Conservation (phyloP, 2,329 filamentous ascomycete genomes). For the Aspergillus clavatus region DNA sequence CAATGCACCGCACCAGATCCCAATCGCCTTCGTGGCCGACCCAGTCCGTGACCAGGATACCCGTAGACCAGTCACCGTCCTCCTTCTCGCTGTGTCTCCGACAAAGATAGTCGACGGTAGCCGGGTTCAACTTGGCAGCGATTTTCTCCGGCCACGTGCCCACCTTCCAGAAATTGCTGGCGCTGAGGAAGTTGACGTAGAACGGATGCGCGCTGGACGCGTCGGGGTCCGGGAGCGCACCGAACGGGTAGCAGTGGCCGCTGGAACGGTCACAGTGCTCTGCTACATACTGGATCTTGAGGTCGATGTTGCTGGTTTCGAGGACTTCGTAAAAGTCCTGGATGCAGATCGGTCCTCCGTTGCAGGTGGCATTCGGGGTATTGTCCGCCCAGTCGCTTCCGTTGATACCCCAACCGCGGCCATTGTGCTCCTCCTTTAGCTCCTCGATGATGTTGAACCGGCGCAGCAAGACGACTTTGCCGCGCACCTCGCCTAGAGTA, state of each 20-base stretch:
- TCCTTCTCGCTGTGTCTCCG: slow-evolving; percentile 46
- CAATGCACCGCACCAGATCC: slow-evolving; percentile 80
- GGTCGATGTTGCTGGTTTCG: slow-evolving; percentile 67
- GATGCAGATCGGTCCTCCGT: slow-evolving; percentile 70
- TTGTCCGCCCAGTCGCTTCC: slow-evolving; percentile 78
- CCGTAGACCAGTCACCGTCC: slow-evolving; percentile 72
- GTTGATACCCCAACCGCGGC: slow-evolving; percentile 54
- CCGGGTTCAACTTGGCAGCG: slow-evolving; percentile 80
- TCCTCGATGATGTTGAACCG: slow-evolving; percentile 64
- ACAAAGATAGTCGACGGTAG: slow-evolving; percentile 57
- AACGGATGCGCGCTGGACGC: slow-evolving; percentile 56
- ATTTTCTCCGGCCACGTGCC: slow-evolving; percentile 92
- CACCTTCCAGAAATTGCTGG: slow-evolving; percentile 89
- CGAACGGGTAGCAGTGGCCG: slow-evolving; percentile 43
- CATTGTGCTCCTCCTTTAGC: slow-evolving; percentile 42
- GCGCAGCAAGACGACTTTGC: slow-evolving; percentile 77
- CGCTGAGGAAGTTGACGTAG: slow-evolving; percentile 86
- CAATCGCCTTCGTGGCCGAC: slow-evolving; percentile 82
- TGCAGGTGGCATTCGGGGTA: slow-evolving; percentile 66
- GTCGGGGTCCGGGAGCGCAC: slow-evolving; percentile 35
- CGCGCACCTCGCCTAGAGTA: slow-evolving; percentile 69
- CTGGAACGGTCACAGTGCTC: slow-evolving; percentile 72
- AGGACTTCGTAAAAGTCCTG: slow-evolving; percentile 94
- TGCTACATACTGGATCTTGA: slow-evolving; percentile 70
- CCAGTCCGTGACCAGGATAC: slow-evolving; percentile 90